Evolutionary conservation across 2,329 filamentous ascomycete species (phyloP).

Genomic region (Lasiodiplodia sp.): DNA sequence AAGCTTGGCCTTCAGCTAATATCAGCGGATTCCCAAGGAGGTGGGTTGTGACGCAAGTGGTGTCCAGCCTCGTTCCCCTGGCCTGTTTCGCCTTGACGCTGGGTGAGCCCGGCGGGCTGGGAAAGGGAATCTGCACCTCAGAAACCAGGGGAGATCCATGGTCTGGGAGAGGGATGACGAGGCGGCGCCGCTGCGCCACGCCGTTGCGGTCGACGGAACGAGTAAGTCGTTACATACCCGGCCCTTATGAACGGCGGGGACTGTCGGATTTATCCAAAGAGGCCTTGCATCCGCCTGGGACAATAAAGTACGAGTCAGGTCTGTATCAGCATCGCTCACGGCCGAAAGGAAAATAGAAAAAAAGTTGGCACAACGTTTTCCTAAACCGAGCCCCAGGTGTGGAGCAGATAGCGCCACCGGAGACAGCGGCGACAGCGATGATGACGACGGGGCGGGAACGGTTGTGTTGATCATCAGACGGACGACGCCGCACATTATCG

Average conservation of each 20-base stretch:
- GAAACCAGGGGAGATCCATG: background rate
- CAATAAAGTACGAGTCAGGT: background rate
- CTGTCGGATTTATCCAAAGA: background rate
- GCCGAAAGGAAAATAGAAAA: background rate
- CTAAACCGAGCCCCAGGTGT: background rate
- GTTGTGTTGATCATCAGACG: slow-evolving; percentile 6
- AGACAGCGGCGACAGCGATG: background rate
- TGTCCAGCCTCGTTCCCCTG: slow-evolving; percentile 4
- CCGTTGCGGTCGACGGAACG: background rate
- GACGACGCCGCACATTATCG: slow-evolving; percentile 3
- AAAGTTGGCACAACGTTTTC: background rate
- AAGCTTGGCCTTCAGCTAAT: background rate
- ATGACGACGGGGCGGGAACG: background rate
- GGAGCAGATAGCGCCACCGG: background rate
- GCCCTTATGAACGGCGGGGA: background rate
- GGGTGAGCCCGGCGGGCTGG: slow-evolving; percentile 14
- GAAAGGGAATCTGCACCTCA: background rate
- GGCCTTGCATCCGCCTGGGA: background rate
- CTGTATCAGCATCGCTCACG: background rate
- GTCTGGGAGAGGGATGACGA: background rate
- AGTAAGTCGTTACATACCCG: background rate
- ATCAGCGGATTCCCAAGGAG: background rate
- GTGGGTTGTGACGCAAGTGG: slow-evolving; percentile 10
- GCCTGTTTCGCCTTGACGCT: slow-evolving; percentile 13
- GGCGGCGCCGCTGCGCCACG: background rate